phyloP scores from a whole-genome alignment of 768 basidiomycete genomes.

The Panaeolus cyanescens region DNA sequence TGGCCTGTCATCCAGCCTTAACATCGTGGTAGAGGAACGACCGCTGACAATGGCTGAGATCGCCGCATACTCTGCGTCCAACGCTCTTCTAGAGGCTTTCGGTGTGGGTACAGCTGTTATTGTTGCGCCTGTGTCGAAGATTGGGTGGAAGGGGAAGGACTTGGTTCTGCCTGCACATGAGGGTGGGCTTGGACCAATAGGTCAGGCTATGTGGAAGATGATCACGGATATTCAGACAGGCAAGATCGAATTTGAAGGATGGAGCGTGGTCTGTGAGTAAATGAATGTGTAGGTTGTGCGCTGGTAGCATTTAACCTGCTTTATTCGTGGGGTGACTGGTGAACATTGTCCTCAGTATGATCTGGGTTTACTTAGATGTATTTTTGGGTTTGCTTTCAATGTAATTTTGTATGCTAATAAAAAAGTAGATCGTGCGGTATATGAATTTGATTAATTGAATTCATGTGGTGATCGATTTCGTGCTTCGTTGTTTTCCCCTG shows the following conservation, averaged over 20 bases:
- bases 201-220: conserved; percentile 60
- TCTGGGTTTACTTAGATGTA: not conserved
- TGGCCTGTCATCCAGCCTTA: conserved; percentile 32
- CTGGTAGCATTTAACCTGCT: not conserved
- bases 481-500: too few species aligned
- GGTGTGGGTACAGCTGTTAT: conserved; percentile 79
- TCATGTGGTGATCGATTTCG: not conserved
- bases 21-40: conserved; percentile 55
- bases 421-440: not conserved
- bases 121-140: conserved; percentile 61
- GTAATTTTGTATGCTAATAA: not conserved
- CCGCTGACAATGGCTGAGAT: conserved; percentile 62
- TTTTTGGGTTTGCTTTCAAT: not conserved
- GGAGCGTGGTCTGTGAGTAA: conserved; percentile 48
- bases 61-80: conserved; percentile 44
- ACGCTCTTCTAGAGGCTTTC: conserved; percentile 71
- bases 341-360: not conserved
- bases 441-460: not conserved
- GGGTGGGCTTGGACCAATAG: conserved; percentile 53
- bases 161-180: conserved; percentile 52
- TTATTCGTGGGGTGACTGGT: not conserved
- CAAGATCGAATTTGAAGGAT: conserved; percentile 56
- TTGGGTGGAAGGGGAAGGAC: conserved; percentile 51
- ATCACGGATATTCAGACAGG: conserved; percentile 78
- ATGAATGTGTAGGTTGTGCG: not conserved